These are phyloP conservation scores for Xylariaceae sp. DNA, from an alignment of 2,329 filamentous ascomycete genomes.

Conservation along the genomic window DNA sequence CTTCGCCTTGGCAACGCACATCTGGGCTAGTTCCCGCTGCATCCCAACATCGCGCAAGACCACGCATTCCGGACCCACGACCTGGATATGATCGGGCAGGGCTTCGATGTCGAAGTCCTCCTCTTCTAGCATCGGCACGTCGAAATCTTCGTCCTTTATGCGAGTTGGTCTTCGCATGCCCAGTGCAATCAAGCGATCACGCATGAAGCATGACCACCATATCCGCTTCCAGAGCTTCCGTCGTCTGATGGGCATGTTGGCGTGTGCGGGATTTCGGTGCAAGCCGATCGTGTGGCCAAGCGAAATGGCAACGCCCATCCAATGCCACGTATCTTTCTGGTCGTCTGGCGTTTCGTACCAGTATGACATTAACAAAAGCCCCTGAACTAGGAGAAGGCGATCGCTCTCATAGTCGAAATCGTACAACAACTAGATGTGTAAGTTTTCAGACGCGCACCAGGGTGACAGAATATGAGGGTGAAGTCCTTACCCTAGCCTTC, in stretches of 20 bases:
- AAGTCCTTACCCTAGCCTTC: constrained; percentile 66
- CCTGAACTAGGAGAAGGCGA: constrained; percentile 81
- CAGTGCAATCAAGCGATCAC: constrained; percentile 83
- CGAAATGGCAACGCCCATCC: constrained; percentile 95
- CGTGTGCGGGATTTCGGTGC: constrained; percentile 75
- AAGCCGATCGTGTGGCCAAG: constrained; percentile 89
- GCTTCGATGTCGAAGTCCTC: constrained; percentile 76
- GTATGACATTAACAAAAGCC: constrained; percentile 86
- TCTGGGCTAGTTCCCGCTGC: constrained; percentile 72
- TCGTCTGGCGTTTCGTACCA: constrained; percentile 98
- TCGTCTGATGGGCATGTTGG: constrained; percentile 66
- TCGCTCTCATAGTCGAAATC: constrained; percentile 94
- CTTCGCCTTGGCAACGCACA: constrained; percentile 90
- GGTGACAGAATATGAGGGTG: neutral
- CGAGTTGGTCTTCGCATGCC: constrained; percentile 90
- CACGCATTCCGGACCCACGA: constrained; percentile 65
- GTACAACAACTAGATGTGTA: constrained; percentile 62
- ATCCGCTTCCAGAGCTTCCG: constrained; percentile 89
- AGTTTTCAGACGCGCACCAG: constrained; percentile 9
- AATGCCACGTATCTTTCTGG: constrained; percentile 97
- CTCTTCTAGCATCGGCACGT: constrained; percentile 83
- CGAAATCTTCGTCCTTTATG: constrained; percentile 89
- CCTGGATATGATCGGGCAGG: constrained; percentile 61
- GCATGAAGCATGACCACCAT: constrained; percentile 98
- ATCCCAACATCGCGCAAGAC: constrained; percentile 64